Base-by-base conservation (phyloP, 179 eudicot species). In the Camellia oleifera region DNA sequence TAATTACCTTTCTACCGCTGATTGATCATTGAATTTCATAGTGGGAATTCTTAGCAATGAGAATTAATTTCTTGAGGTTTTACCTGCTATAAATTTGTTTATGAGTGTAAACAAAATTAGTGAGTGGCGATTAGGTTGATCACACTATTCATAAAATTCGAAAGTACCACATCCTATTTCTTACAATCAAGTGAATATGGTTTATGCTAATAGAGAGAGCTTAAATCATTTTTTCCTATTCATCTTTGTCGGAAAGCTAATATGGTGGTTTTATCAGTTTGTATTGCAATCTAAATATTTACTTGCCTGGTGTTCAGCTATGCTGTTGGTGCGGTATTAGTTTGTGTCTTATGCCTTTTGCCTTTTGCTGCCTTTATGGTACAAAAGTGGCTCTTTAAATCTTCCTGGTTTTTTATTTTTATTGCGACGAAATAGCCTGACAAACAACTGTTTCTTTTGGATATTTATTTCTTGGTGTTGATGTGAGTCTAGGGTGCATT, bases 401-500 rank as follows among this genome's bases (percentile, higher is more conserved):
- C 7, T 48, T 4, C 7, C 52, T 48, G 52, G 52, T 48, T 46
- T 77, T 48, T 17, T 26, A 23, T 57, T 66, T 53, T 62, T 61
- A 9, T 3, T 77, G 64, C 20, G 52, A n/a, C 54, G 4, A 46
- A 52, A 73, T 32, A 40, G 56, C 52, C 12, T 60, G 54, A 40
- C 7, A 18, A 9, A 52, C 12, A 0, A 20, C 1, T 46, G 12
- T 46, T 42, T 56, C 20, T 69, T 60, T 45, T 20, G 18, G 15
- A 13, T 71, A 8, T 17, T 57, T n/a, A 45, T 54, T 74, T 58
- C 52, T 50, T 53, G 76, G 64, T 48, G 42, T 12, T 79, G 74
- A 44, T 79, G 67, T 65, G 52, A 54, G 77, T 48, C 77, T 81
- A 95, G 99, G 92, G 92, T 95, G 75, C 88, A 95, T 81, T 95